Conservation (phyloP, 768 basidiomycete genomes). For the Lentinula lateritia region DNA sequence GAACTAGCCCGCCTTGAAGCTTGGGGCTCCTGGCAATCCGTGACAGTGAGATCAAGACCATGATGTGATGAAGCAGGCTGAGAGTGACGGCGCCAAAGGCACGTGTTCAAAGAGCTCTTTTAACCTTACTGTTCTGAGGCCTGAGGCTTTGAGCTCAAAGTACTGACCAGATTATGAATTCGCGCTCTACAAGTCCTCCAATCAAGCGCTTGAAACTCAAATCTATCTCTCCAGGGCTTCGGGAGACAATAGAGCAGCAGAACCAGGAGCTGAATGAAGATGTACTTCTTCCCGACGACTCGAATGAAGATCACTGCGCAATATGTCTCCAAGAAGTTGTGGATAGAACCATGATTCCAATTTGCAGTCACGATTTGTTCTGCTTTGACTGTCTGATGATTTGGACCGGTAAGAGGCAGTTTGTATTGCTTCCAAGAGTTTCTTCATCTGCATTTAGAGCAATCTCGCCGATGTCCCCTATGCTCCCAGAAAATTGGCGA, state of each 20-base stretch:
- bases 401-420: conserved; percentile 68
- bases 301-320: conserved; percentile 62
- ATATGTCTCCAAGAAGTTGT: conserved; percentile 78
- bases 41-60: no score
- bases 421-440: not conserved
- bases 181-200: conserved; percentile 21
- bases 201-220: conserved; percentile 35
- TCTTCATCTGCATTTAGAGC: conserved; percentile 35
- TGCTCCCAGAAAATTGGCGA: conserved; percentile 64
- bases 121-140: no score
- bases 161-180: not conserved
- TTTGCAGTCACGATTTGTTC: conserved; percentile 81
- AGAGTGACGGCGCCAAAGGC: no score
- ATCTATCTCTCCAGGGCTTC: conserved; percentile 13
- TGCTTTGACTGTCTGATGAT: conserved; percentile 88
- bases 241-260: not conserved
- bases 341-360: conserved; percentile 78
- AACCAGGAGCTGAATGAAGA: conserved; percentile 9
- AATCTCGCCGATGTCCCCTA: conserved; percentile 75
- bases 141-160: no score
- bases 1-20: no score
- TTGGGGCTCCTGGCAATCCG: no score
- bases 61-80: no score
- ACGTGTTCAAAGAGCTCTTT: no score
- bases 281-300: conserved; percentile 23